phyloP scores from a whole-genome alignment of 352 stramenopile genomes.

The Phytophthora citrophthora region DNA sequence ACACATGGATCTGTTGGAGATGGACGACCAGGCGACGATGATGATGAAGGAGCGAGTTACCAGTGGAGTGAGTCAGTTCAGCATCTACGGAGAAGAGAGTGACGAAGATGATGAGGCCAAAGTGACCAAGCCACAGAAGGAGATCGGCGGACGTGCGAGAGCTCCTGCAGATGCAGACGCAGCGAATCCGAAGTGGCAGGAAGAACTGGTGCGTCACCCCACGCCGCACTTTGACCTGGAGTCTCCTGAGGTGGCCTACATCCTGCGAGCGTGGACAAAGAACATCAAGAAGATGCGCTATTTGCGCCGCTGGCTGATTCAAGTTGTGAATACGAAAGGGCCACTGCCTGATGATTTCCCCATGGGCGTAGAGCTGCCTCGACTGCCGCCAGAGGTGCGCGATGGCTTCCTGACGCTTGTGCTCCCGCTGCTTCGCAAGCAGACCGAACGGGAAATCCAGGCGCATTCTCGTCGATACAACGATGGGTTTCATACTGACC shows the following conservation, averaged over 20 bases:
- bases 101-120: conserved; percentile 33
- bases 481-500: conserved; percentile 64
- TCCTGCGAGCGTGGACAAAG: conserved; percentile 68
- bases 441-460: conserved; percentile 65
- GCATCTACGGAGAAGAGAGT: conserved; percentile 37
- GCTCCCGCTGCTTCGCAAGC: conserved; percentile 76
- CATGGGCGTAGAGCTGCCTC: conserved; percentile 70
- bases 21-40: conserved; percentile 25
- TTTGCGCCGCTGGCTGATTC: conserved; percentile 68
- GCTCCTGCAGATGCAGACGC: conserved; percentile 24
- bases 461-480: conserved; percentile 71
- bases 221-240: conserved; percentile 78
- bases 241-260: conserved; percentile 76
- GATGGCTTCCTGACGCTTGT: conserved; percentile 81
- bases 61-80: conserved; percentile 34
- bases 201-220: conserved; percentile 74
- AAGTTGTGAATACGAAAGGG: conserved; percentile 46
- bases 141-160: conserved; percentile 7
- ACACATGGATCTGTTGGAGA: conserved; percentile 41
- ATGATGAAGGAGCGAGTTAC: conserved; percentile 25
- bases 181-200: conserved; percentile 45
- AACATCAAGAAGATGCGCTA: conserved; percentile 77
- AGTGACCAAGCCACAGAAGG: conserved; percentile 5
- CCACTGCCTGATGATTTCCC: conserved; percentile 59
- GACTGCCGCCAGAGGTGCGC: conserved; percentile 69